Base-by-base conservation (phyloP, 2,329 filamentous ascomycete genomes). In the Trichophyton verrucosum region DNA sequence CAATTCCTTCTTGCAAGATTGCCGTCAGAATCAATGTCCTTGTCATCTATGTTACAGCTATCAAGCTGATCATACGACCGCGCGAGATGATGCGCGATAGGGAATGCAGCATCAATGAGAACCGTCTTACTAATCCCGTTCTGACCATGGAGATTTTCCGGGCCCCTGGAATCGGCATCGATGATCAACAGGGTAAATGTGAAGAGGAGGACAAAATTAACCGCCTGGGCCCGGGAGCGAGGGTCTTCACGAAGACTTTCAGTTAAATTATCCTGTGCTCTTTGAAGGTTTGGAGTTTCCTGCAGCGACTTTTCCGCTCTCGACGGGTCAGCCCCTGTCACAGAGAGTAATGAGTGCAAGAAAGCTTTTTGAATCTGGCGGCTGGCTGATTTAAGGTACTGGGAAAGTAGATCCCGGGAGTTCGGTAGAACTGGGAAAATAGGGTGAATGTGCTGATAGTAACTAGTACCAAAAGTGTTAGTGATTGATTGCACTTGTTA, bases 131-230 rank as follows among this genome's bases (percentile, higher is more conserved):
- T 70, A 13, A 73, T 63, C n/a, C 73, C 73, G 61, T 75, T 70
- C 63, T 75, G 75, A 44, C 72, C 65, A 24, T 72, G 69, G 22
- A 77, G 67, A 57, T 76, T 76, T 42, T 76, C 73, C 0, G 74
- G 74, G 1, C 73, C 73, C 46, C 74, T 74, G 8, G 69, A 67
- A 55, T 76, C 75, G 60, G 73, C 74, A 49, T 77, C 75, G 9
- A 77, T 68, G 17, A 75, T 70, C 70, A 77, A 72, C 20, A 77
- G 65, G 7, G 73, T 67, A 57, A 76, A 66, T 36, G 70, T 71
- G 63, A 77, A 75, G n/a, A 76, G 68, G 66, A 72, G 74, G 22
- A 77, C 66, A 27, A 77, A 60, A 61, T 76, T 77, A 40, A 71
- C 68, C 1, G 72, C 66, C 2, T 68, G 68, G 6, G 70, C 66